phyloP scores from a whole-genome alignment of 495 filamentous ascomycete genomes.

The Neurospora sp. region DNA sequence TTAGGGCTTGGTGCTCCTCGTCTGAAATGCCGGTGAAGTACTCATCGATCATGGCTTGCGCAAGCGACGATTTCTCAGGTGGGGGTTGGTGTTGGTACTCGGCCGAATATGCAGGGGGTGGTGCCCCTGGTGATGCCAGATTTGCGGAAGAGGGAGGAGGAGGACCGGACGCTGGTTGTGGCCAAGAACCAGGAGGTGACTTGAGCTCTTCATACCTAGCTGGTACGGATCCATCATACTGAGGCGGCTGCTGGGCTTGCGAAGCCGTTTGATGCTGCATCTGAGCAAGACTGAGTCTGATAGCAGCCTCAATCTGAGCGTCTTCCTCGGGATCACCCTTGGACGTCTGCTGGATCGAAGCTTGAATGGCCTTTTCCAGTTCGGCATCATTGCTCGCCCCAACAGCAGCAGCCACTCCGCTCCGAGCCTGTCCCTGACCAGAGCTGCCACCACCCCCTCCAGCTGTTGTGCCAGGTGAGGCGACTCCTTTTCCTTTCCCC shows the following conservation, averaged over 20 bases:
- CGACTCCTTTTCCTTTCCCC: conserved; percentile 2
- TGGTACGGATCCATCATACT: background rate
- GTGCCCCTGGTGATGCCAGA: background rate
- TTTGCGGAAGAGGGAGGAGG: background rate
- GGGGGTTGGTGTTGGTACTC: background rate
- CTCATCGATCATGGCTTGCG: conserved; percentile 10
- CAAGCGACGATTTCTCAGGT: background rate
- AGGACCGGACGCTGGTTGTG: conserved; percentile 5
- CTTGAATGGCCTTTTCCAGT: conserved; percentile 58
- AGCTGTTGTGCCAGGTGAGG: conserved; percentile 10
- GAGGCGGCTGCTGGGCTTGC: conserved; percentile 16
- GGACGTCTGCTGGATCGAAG: conserved; percentile 59
- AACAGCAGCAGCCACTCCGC: background rate
- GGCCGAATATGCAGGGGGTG: background rate
- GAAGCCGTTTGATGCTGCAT: conserved; percentile 36
- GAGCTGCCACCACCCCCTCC: conserved; percentile 19
- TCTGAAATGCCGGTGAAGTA: conserved; percentile 32
- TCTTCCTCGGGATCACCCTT: conserved; percentile 58
- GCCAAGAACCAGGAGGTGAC: background rate
- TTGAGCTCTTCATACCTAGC: background rate
- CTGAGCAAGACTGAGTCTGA: conserved; percentile 56
- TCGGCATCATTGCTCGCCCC: conserved; percentile 32
- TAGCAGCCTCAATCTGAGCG: conserved; percentile 53
- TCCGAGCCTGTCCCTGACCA: background rate
- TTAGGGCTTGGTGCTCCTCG: conserved; percentile 42